Evolutionary conservation across 75 land plant genomes (phyloP), one percentile per base, ranked within the genome.

Genomic region (Pseudotsuga menziesii): DNA sequence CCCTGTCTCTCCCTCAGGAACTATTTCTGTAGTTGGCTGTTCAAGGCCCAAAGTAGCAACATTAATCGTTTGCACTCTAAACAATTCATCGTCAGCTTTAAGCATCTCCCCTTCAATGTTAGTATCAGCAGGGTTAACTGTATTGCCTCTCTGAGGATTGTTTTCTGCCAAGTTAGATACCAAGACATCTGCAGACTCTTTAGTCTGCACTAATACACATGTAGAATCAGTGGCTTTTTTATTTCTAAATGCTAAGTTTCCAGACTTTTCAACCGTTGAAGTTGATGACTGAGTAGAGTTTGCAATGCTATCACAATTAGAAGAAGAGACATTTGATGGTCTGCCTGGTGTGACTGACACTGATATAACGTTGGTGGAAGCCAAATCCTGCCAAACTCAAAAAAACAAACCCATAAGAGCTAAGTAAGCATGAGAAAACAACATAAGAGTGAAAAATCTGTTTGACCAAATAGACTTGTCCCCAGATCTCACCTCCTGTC

Each of bases 1-100:
- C 23, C 11, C n/a, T 41, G 52, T 39, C n/a, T 69, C 72, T 41
- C 36, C 12, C 72, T 69, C 72, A 8, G 72, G 72, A 69, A 69
- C 25, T 69, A 69, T 69, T 69, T 39, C 72, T 39, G 25, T 9
- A 41, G 23, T 69, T 69, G 72, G 4, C 5, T 19, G 48, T 16
- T 35, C 72, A 69, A 69, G 52, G 72, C 41, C 72, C 41, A n/a
- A 69, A 69, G 23, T 69, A 9, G 35, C 41, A n/a, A 9, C 23
- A 69, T 39, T 9, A 36, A 5, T 69, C 9, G 25, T 69, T 41
- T n/a, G 23, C 48, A 39, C 69, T 69, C 48, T 22, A 36, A n/a
- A 41, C n/a, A 22, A 69, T 7, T 69, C n/a, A 39, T 9, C 22
- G n/a, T 41, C 22, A 39, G 3, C n/a, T 69, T 41, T 12, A 39